phyloP scores from a whole-genome alignment of 495 filamentous ascomycete genomes.

The Corynascus novoguineensis region DNA sequence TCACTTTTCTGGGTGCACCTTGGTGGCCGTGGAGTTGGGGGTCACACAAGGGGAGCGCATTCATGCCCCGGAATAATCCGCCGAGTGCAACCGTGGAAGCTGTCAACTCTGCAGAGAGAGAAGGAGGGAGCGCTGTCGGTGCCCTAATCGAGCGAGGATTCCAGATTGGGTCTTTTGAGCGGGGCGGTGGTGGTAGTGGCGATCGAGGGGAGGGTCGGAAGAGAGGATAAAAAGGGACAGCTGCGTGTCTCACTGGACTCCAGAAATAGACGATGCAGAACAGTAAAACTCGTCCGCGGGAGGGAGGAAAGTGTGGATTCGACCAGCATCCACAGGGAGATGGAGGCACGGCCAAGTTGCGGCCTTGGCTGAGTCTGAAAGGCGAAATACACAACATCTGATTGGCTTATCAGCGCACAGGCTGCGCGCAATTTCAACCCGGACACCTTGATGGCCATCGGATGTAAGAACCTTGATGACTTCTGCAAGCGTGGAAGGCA shows the following conservation, averaged over 20 bases:
- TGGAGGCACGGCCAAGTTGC: neutral
- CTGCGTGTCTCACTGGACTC: neutral
- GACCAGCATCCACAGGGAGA: neutral
- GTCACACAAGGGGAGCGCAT: neutral
- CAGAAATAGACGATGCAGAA: neutral
- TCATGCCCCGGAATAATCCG: neutral
- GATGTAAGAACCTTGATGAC: slow-evolving; percentile 19
- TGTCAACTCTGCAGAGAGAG: too few relatives aligned
- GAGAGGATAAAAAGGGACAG: neutral
- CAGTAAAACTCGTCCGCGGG: too few relatives aligned
- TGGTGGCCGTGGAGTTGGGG: neutral
- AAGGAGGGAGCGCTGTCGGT: too few relatives aligned
- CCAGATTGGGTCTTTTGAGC: neutral
- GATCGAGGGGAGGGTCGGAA: neutral
- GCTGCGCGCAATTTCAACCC: slow-evolving; percentile 12
- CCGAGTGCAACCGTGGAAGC: neutral
- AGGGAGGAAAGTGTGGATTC: neutral
- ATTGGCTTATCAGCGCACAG: slow-evolving; percentile 14
- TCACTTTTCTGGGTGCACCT: neutral
- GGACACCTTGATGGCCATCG: slow-evolving; percentile 15
- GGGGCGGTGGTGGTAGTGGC: neutral
- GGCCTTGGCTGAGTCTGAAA: neutral
- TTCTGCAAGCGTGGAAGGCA: too few relatives aligned
- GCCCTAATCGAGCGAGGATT: neutral
- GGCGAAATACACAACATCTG: slow-evolving; percentile 1